Base-by-base conservation (phyloP, 1,284 basidiomycete species). In the Ustilago lituana region DNA sequence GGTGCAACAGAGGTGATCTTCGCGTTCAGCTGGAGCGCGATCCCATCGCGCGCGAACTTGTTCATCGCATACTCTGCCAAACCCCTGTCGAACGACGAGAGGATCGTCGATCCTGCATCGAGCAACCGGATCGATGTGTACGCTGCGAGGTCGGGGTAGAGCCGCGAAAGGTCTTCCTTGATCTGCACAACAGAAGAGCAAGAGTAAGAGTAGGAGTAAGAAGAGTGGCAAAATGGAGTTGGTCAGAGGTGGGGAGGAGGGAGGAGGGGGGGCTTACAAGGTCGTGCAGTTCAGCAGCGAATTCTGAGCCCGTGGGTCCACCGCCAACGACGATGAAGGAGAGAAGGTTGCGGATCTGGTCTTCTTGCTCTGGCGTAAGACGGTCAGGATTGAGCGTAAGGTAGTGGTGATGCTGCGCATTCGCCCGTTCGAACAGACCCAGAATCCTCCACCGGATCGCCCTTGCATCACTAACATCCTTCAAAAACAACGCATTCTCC, bases 381-480 rank as follows among this genome's bases (percentile, higher is more conserved):
- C 87, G 20, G 90, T 79, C 1, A 84, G 86, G 0, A 91, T 90
- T 71, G 90, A 88, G 55, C 15, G 26, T 24, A 7, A 19, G 31
- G n/a, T n/a, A 59, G 9, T 17, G n/a, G 27, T 52, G 44, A 1
- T 26, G 38, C 5, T 44, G 35, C 8, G 52, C 41, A 41, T 87
- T 88, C 1, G 92, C 91, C 76, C 90, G 88, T 75, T 93, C 91
- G 62, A 93, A 62, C 88, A 90, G 91, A 81, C 89, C 89, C 11
- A 92, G 83, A 29, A 94, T 88, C 1, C 90, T 85, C 14, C 86
- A 85, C 22, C 92, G 86, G 71, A 94, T 94, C 2, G 86, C 86
- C n/a, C 91, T 85, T 0, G 92, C 91, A 73, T 94, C 92, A 38
- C 86, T 85, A 38, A 92, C 88, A 63, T 92, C 90, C 79, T 93